Conservation (phyloP, 768 basidiomycete species). For the Podaxis sp. region DNA sequence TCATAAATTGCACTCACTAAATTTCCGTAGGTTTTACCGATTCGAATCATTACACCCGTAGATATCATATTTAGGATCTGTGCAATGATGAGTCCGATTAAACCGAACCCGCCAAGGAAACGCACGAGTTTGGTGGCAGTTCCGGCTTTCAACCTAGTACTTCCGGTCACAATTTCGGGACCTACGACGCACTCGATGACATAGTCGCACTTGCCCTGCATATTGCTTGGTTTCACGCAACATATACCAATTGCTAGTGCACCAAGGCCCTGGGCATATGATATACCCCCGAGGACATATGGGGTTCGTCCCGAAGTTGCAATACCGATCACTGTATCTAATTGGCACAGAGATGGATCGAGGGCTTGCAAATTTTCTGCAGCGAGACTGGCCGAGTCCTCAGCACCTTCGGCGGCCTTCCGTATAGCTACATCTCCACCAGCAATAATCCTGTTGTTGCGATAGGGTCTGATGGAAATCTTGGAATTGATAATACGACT, state of each 20-base stretch:
- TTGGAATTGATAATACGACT: background rate
- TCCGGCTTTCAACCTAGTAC: conserved; percentile 35
- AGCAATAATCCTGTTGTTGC: conserved; percentile 20
- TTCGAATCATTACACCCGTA: conserved; percentile 32
- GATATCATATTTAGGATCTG: conserved; percentile 38
- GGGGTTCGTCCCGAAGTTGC: conserved; percentile 35
- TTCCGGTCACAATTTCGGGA: conserved; percentile 33
- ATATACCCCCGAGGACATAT: conserved; percentile 33
- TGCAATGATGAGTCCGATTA: background rate
- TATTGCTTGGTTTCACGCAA: conserved; percentile 27
- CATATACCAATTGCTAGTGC: conserved; percentile 31
- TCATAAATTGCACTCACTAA: conserved; percentile 22
- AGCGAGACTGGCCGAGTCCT: conserved; percentile 29
- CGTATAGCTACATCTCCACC: conserved; percentile 32
- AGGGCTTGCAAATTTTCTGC: conserved; percentile 26
- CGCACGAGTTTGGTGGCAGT: conserved; percentile 37
- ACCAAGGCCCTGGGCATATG: conserved; percentile 22
- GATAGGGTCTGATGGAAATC: background rate
- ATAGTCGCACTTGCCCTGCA: conserved; percentile 26
- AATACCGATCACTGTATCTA: conserved; percentile 34
- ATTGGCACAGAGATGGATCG: conserved; percentile 21
- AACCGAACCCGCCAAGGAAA: background rate
- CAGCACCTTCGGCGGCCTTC: conserved; percentile 29
- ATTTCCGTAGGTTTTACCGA: conserved; percentile 37
- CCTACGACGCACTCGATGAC: conserved; percentile 32